Evolutionary conservation across 257 asterid genomes (phyloP).

Genomic region (Henckelia pumila): DNA sequence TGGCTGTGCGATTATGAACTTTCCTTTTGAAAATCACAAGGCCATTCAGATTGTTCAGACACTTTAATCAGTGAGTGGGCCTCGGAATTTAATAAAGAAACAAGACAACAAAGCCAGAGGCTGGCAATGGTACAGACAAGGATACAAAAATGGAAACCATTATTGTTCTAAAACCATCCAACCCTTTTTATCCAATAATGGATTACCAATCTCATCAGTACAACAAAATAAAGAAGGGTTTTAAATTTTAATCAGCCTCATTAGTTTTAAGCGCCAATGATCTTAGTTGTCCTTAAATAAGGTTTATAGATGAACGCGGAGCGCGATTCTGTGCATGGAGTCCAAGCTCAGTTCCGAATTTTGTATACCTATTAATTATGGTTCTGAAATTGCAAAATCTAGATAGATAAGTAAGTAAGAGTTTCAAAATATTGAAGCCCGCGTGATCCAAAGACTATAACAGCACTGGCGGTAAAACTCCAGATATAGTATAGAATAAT

Average conservation of each 20-base stretch:
- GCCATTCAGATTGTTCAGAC: slow-evolving; percentile 38
- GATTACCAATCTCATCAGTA: slow-evolving; percentile 32
- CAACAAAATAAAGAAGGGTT: slow-evolving; percentile 9
- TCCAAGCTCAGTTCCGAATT: too few species aligned
- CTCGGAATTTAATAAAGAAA: slow-evolving; percentile 24
- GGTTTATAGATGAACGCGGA: slow-evolving; percentile 23
- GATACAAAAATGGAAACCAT: slow-evolving; percentile 35
- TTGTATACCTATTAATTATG: too few species aligned
- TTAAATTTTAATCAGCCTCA: slow-evolving; percentile 33
- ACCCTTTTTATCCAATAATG: slow-evolving; percentile 26
- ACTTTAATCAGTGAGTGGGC: slow-evolving; percentile 46
- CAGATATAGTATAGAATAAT: too few species aligned
- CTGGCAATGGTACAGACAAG: slow-evolving; percentile 35
- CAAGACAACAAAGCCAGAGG: slow-evolving; percentile 25
- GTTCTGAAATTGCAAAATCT: background rate
- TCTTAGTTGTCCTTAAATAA: slow-evolving; percentile 57
- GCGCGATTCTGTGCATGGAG: too few species aligned
- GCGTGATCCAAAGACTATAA: too few species aligned
- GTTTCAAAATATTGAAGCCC: too few species aligned
- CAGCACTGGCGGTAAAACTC: too few species aligned
- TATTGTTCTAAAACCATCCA: slow-evolving; percentile 20
- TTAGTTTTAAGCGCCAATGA: slow-evolving; percentile 31
- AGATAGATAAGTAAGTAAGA: background rate
- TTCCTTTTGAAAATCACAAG: slow-evolving; percentile 6
- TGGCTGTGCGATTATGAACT: background rate